These are phyloP conservation scores for Agarophyton chilense DNA, from an alignment of 23 red algal species.

Conservation along the genomic window DNA sequence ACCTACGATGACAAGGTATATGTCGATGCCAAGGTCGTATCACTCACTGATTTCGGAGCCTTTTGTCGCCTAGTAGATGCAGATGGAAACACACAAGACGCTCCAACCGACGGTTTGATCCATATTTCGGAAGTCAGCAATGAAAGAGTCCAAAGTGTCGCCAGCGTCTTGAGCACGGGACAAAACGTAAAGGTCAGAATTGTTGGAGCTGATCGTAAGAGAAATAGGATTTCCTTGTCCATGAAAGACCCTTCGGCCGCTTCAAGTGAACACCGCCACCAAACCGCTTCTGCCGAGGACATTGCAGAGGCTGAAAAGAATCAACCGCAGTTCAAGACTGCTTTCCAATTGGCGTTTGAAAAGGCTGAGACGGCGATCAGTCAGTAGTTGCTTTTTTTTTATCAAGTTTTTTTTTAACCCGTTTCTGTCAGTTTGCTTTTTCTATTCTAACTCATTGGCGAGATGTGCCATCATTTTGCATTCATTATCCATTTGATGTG, in stretches of 20 bases:
- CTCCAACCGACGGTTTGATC: constrained; percentile 94
- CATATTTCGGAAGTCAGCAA: constrained; percentile 92
- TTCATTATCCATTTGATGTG: no score
- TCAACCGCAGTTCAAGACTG: constrained; percentile 74
- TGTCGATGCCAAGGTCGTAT: constrained; percentile 83
- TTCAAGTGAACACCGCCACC: neutral
- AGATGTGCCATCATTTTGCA: neutral
- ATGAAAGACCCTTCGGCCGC: constrained; percentile 36
- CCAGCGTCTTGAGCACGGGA: constrained; percentile 47
- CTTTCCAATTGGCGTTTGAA: constrained; percentile 84
- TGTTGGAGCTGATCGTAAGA: constrained; percentile 56
- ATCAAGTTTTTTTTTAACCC: neutral
- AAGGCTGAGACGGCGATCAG: constrained; percentile 27
- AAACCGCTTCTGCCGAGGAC: neutral
- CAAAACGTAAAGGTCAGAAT: constrained; percentile 74
- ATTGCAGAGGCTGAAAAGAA: constrained; percentile 44
- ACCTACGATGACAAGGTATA: constrained; percentile 68
- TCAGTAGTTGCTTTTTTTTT: neutral
- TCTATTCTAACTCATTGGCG: constrained; percentile 10
- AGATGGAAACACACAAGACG: neutral
- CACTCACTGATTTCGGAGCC: constrained; percentile 91
- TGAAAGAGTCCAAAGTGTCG: constrained; percentile 49
- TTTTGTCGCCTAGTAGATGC: constrained; percentile 77
- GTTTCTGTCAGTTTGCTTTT: neutral
- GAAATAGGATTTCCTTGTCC: constrained; percentile 87